phyloP scores from a whole-genome alignment of 345 rosid species.

The Citrus unshiu region DNA sequence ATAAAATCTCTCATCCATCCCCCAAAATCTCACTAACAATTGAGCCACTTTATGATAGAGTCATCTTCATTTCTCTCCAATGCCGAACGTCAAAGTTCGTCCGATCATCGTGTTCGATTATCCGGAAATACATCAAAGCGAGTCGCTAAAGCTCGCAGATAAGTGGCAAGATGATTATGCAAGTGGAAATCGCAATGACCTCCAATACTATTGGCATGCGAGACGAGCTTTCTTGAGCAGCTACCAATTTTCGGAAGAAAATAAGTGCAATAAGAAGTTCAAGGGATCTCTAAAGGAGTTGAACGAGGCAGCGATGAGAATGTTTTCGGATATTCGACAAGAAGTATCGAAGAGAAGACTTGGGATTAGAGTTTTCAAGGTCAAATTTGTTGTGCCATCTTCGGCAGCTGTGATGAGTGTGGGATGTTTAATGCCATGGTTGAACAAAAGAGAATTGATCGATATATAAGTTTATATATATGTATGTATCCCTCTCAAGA shows the following conservation, averaged over 20 bases:
- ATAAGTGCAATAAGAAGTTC: constrained; percentile 18
- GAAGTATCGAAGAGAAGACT: constrained; percentile 25
- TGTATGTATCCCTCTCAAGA: too few relatives aligned
- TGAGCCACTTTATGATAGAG: neutral
- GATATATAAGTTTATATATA: neutral
- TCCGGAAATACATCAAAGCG: neutral
- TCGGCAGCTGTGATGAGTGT: constrained; percentile 1
- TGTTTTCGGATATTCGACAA: constrained; percentile 9
- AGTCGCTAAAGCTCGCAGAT: constrained; percentile 7
- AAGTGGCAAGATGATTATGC: constrained; percentile 20
- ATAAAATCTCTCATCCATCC: neutral
- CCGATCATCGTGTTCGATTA: constrained; percentile 8
- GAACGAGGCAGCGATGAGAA: constrained; percentile 12
- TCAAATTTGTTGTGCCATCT: constrained; percentile 26
- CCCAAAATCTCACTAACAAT: neutral
- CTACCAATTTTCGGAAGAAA: constrained; percentile 31
- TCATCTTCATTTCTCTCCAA: neutral
- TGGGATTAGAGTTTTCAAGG: constrained; percentile 25
- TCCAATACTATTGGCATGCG: constrained; percentile 38
- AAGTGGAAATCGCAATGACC: constrained; percentile 20
- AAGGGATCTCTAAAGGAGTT: constrained; percentile 30
- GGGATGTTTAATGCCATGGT: constrained; percentile 42
- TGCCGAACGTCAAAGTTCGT: neutral
- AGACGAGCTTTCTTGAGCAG: constrained; percentile 47
- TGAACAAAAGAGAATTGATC: constrained; percentile 17